A percentile compares a stretch with the other conserved stretches of the same genome.
phyloP scores from a whole-genome alignment of 2,329 filamentous ascomycete species.

The Hymenoscyphus fraxineus region DNA sequence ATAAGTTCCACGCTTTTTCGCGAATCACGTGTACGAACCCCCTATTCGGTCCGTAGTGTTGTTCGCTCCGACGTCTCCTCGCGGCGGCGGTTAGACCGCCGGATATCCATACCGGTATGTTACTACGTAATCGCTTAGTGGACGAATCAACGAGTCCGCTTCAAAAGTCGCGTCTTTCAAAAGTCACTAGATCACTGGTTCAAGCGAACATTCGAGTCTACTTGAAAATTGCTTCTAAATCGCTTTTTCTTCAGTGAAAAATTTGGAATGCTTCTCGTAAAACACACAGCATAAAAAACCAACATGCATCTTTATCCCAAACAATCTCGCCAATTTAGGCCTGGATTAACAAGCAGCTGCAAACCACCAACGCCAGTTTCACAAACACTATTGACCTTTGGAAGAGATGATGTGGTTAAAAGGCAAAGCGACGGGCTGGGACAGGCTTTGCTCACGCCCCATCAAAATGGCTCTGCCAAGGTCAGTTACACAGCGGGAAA shows the following conservation, averaged over 20 bases:
- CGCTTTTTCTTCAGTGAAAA: too few species aligned
- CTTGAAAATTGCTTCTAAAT: neutral
- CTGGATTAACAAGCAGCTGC: neutral
- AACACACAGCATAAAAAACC: neutral
- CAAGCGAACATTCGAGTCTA: neutral
- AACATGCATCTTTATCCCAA: neutral
- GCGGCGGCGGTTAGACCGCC: neutral
- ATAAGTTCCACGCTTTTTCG: neutral
- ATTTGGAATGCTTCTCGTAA: too few species aligned
- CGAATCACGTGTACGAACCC: neutral
- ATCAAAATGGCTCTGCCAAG: too few species aligned
- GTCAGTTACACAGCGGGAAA: too few species aligned
- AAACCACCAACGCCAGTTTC: neutral
- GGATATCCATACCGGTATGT: neutral
- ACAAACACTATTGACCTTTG: neutral
- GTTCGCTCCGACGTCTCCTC: neutral
- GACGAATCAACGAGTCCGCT: neutral
- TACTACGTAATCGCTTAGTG: neutral
- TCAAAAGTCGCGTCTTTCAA: neutral
- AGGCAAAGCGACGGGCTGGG: too few species aligned
- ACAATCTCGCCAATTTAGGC: neutral
- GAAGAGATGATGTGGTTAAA: too few species aligned
- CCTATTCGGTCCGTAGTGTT: neutral
- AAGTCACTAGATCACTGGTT: neutral
- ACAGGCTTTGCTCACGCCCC: too few species aligned